Evolutionary conservation across 176 grass and related monocot species (phyloP).

Genomic region (Triticum dicoccoides): DNA sequence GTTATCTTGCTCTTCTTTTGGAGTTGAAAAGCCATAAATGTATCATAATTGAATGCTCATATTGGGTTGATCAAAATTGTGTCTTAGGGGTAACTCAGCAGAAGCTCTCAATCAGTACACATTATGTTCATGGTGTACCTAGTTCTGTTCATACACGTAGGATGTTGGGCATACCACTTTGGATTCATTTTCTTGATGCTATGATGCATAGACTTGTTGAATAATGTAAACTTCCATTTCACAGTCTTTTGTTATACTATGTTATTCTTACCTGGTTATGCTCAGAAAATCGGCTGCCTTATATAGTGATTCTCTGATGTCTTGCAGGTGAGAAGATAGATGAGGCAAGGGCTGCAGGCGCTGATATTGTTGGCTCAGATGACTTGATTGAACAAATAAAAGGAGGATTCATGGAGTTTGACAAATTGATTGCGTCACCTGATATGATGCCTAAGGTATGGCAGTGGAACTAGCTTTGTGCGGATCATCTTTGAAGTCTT

Average conservation of each 20-base stretch:
- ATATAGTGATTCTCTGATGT: background rate
- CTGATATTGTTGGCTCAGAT: constrained; percentile 90
- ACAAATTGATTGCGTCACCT: constrained; percentile 97
- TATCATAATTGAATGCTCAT: background rate
- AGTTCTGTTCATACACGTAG: background rate
- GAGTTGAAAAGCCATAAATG: background rate
- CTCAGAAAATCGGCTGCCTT: background rate
- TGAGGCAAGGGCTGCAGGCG: constrained; percentile 86
- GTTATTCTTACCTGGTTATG: background rate
- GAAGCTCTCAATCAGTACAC: background rate
- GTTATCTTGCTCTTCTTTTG: background rate
- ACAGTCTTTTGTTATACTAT: background rate
- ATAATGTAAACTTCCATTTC: background rate
- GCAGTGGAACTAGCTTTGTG: constrained; percentile 14
- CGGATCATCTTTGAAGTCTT: constrained; percentile 18
- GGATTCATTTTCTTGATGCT: background rate
- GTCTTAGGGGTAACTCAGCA: background rate
- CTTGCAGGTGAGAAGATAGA: constrained; percentile 90
- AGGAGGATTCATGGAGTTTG: constrained; percentile 97
- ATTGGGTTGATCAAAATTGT: background rate
- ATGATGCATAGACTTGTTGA: background rate
- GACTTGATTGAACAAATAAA: constrained; percentile 95
- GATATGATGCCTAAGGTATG: constrained; percentile 99
- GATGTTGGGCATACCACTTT: background rate
- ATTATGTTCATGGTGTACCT: constrained; percentile 7